Base-by-base conservation (phyloP, 2,329 filamentous ascomycete genomes). In the Madurella mycetomatis region DNA sequence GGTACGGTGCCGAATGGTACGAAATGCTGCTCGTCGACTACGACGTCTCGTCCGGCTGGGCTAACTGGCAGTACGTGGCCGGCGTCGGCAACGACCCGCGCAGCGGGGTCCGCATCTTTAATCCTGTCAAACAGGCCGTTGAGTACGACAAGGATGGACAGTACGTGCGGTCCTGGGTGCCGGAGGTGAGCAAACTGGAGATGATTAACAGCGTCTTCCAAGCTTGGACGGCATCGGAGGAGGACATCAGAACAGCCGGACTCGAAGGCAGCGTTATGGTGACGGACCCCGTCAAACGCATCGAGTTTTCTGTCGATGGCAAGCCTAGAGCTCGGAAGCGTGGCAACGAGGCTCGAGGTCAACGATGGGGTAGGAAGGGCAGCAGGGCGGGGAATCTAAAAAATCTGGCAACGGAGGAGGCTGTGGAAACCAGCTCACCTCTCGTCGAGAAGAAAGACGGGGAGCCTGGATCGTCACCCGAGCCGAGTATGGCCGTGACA, bases 1-100 rank as follows among this genome's bases (percentile, higher is more conserved):
- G 87, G 0, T 77, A 88, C 13, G 89, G 88, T 0, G 89, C 88
- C 0, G 88, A 92, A 66, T 92, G 87, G 86, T 92, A 92, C 65
- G 88, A 92, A 66, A 82, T 79, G 65, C 73, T 87, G 65, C 76
- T 92, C 2, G 75, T 86, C 31, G 89, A 94, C 66, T 90, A 92
- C 66, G 88, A 92, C 61, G 78, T 87, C 0, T 83, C 80, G 13
- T 86, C 79, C 55, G 92, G 92, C 61, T 92, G 87, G 87, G 84
- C 84, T 9, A 91, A 90, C 63, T 92, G 88, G 88, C 87, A 91
- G 67, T 92, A 92, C 57, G 82, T 89, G 0, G 80, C 88, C 0
- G 88, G 88, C 0, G 87, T 92, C 0, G 88, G 89, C 8, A 92
- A 91, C 60, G 88, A 92, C 61, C 88, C 88, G 0, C 74, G 87